Evolutionary conservation across 345 rosid genomes (phyloP), one percentile per base, ranked within the genome.

Genomic region (Citrus mangshanensis): DNA sequence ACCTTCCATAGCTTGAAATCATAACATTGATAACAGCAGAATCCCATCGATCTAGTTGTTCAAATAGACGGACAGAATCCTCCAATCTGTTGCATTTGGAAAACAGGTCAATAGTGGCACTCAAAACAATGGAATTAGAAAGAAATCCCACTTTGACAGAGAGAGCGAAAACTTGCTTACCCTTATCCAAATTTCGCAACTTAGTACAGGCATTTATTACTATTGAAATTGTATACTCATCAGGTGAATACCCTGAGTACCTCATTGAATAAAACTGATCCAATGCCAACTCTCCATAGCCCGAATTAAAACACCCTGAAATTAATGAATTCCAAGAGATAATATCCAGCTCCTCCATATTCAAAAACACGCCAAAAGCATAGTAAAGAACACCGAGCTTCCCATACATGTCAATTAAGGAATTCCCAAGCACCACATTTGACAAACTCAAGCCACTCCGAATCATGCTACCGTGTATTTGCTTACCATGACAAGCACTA

Each of bases 21-120:
- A 94, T 84, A 28, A 93, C 89, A 81, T 84, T 88, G 77, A 85
- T 89, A 60, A 82, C 64, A 28, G 86, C 85, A 34, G 87, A 85
- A 81, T 93, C 91, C 91, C 91, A 87, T 34, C 54, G 81, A 71
- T 80, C 80, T 40, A 84, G 75, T 63, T 91, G 83, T 38, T 73
- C 79, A 72, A 93, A 93, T 83, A 89, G 79, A 80, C 66, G 85
- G 79, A 94, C 81, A 4, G 98, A 88, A 79, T 89, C 89, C 80
- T 83, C 89, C 87, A 93, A 87, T 89, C 91, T 89, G 90, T 89
- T 83, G 90, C 96, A 90, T 85, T 93, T 88, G 46, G 97, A 91
- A 85, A 91, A 93, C 81, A 93, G 82, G 78, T 93, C 91, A 87
- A 93, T 88, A 55, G 80, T 61, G 4, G 97, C 93, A 87, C 96